Conservation (phyloP, 1,284 basidiomycete genomes). For the Farysia itapuensis region DNA sequence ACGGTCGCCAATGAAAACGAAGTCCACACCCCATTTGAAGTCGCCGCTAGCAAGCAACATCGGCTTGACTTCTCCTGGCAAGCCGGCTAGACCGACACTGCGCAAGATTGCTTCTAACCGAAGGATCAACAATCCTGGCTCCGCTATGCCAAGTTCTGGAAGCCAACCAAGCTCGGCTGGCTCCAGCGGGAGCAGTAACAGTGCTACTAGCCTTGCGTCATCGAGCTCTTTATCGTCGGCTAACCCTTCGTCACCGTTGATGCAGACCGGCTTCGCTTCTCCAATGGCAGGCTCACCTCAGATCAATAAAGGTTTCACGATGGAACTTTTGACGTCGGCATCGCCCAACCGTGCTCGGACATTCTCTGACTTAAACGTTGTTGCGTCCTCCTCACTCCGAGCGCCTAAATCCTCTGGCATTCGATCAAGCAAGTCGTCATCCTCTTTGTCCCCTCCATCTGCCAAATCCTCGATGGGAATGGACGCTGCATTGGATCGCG, state of each 20-base stretch:
- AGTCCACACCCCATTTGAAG: slow-evolving; percentile 37
- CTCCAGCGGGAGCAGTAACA: slow-evolving; percentile 1
- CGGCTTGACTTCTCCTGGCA: slow-evolving; percentile 9
- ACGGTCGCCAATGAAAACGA: slow-evolving; percentile 35
- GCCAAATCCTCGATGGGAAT: not conserved
- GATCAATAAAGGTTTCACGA: slow-evolving; percentile 14
- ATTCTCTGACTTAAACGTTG: slow-evolving; percentile 14
- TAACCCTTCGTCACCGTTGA: slow-evolving; percentile 8
- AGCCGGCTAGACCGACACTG: slow-evolving; percentile 9
- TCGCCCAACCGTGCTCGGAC: slow-evolving; percentile 24
- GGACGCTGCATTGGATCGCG: not conserved
- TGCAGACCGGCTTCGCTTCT: too few relatives aligned
- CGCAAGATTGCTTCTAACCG: slow-evolving; percentile 42
- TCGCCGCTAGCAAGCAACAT: slow-evolving; percentile 4
- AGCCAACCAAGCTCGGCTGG: too few relatives aligned
- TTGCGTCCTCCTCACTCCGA: slow-evolving; percentile 6
- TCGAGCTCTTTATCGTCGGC: slow-evolving; percentile 7
- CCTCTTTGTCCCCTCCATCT: slow-evolving; percentile 13
- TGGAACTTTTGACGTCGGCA: slow-evolving; percentile 26
- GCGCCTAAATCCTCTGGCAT: too few relatives aligned
- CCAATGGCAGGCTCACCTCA: slow-evolving; percentile 1
- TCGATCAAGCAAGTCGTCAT: not conserved
- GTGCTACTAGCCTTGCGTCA: not conserved
- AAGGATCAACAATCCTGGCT: slow-evolving; percentile 15
- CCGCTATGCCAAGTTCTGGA: too few relatives aligned